These are phyloP conservation scores for Paracoccidioides brasiliensis DNA, from an alignment of 2,329 filamentous ascomycete genomes.

Conservation along the genomic window DNA sequence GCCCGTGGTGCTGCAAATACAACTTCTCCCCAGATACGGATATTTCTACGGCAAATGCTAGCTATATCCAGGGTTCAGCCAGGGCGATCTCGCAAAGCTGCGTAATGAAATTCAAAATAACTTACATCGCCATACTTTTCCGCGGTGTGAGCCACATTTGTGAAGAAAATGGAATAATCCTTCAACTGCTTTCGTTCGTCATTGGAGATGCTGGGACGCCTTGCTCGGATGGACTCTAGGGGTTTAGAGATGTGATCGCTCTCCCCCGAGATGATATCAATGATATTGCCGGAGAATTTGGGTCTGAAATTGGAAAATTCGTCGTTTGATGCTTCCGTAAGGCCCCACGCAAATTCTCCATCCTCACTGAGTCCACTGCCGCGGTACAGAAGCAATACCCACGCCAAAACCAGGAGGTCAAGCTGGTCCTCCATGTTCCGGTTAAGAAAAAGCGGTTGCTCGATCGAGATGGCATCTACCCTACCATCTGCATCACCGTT, in stretches of 20 bases:
- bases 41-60: not conserved
- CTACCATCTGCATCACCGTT: not conserved
- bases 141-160: not conserved
- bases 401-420: constrained; percentile 7
- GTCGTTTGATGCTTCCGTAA: not conserved
- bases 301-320: not conserved
- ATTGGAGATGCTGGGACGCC: not conserved
- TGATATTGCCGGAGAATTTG: not conserved
- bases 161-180: not conserved
- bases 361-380: constrained; percentile 7
- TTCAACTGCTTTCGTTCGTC: not conserved
- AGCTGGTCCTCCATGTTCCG: constrained; percentile 1
- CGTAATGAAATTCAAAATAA: not conserved
- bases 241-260: constrained; percentile 1
- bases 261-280: constrained; percentile 4
- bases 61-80: not conserved
- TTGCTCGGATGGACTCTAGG: constrained; percentile 1
- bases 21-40: not conserved
- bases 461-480: not conserved
- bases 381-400: constrained; percentile 8
- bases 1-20: not conserved
- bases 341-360: constrained; percentile 5
- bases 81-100: not conserved
- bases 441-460: not conserved
- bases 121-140: not conserved